Conservation (phyloP, 192 early-diverging fungal genomes). For the Dissophora globulifera region DNA sequence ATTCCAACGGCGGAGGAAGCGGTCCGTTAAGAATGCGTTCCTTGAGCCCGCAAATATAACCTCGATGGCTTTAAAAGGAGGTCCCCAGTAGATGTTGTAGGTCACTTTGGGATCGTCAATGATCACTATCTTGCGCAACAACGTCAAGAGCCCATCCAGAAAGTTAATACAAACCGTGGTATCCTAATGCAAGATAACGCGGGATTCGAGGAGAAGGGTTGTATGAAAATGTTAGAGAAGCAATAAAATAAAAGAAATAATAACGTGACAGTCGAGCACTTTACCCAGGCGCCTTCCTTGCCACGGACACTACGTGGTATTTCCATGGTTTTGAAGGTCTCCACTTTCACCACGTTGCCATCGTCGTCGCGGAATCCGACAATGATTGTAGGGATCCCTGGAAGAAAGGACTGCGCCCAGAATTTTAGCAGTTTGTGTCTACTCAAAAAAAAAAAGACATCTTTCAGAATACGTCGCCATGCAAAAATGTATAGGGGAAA, state of each 20-base stretch:
- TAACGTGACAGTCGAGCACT: not conserved
- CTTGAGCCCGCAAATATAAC: conserved; percentile 27
- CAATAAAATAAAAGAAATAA: not conserved
- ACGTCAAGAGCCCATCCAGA: conserved; percentile 71
- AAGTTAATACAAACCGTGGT: conserved; percentile 88
- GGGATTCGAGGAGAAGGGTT: no score
- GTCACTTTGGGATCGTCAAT: conserved; percentile 58
- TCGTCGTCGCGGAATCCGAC: conserved; percentile 87
- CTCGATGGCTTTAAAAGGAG: conserved; percentile 58
- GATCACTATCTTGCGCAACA: conserved; percentile 49
- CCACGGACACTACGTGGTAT: conserved; percentile 83
- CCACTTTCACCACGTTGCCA: conserved; percentile 64
- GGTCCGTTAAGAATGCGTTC: conserved; percentile 56
- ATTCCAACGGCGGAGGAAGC: conserved; percentile 45
- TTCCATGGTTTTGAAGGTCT: conserved; percentile 79
- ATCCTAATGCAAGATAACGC: no score
- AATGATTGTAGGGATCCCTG: conserved; percentile 85
- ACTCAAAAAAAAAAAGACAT: not conserved
- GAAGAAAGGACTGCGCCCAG: conserved; percentile 94
- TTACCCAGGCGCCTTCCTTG: conserved; percentile 76
- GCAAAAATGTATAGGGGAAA: no score
- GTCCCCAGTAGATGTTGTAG: conserved; percentile 55
- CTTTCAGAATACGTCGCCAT: no score
- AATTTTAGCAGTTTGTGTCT: conserved; percentile 89
- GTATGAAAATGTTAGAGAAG: not conserved